These are phyloP conservation scores for Xanthoconium stramineum DNA, from an alignment of 768 basidiomycete species.

Conservation along the genomic window DNA sequence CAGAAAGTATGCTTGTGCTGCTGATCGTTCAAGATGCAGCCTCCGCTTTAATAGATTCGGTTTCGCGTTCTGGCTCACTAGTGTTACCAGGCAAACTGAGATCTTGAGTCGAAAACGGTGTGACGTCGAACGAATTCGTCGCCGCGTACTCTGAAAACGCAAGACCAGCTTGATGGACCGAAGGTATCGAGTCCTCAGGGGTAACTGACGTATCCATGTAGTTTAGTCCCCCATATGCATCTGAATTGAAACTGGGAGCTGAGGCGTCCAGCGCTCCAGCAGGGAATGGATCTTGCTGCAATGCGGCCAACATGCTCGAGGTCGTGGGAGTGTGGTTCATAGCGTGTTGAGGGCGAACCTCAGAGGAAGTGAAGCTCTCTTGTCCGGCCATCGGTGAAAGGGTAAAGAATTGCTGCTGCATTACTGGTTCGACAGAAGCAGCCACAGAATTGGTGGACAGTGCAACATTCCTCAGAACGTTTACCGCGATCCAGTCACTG, in stretches of 20 bases:
- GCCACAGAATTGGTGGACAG: conserved; percentile 89
- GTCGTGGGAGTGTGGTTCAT: conserved; percentile 85
- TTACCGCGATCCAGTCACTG: conserved; percentile 91
- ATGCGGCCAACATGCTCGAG: conserved; percentile 85
- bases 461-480: conserved; percentile 82
- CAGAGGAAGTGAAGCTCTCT: conserved; percentile 68
- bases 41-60: conserved; percentile 68
- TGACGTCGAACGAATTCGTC: conserved; percentile 66
- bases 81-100: conserved; percentile 53
- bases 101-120: conserved; percentile 64
- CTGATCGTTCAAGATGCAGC: conserved; percentile 33
- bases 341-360: conserved; percentile 56
- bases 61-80: conserved; percentile 61
- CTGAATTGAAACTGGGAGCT: conserved; percentile 58
- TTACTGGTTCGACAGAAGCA: conserved; percentile 86
- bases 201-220: conserved; percentile 72
- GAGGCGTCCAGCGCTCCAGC: conserved; percentile 63
- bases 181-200: conserved; percentile 61
- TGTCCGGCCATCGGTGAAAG: conserved; percentile 89
- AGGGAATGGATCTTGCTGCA: conserved; percentile 74
- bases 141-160: conserved; percentile 71
- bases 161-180: conserved; percentile 59
- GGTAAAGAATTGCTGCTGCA: conserved; percentile 86
- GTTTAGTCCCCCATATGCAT: conserved; percentile 65
- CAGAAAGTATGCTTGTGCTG: conserved; percentile 18